These are phyloP conservation scores for Trichoderma simmonsii DNA, from an alignment of 2,329 filamentous ascomycete species.

Conservation along the genomic window DNA sequence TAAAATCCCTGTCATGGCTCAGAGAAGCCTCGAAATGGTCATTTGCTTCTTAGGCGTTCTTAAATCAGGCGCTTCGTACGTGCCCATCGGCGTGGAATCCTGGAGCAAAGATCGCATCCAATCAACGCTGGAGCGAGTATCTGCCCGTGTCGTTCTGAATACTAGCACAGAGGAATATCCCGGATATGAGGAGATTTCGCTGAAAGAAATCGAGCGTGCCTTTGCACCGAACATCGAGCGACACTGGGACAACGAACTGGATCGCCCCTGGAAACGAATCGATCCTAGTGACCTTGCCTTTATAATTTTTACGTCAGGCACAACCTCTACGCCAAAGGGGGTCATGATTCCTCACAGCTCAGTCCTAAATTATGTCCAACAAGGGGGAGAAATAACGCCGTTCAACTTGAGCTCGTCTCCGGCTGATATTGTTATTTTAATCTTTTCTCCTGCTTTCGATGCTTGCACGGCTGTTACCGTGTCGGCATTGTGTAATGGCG, in stretches of 20 bases:
- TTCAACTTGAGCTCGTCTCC: background rate
- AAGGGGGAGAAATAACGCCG: background rate
- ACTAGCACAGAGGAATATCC: background rate
- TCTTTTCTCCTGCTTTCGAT: background rate
- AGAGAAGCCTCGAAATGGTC: background rate
- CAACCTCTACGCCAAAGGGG: background rate
- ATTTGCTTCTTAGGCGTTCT: background rate
- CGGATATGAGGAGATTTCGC: background rate
- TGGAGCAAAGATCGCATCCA: slow-evolving; percentile 1
- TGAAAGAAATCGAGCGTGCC: background rate
- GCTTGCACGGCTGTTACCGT: background rate
- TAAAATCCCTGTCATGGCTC: background rate
- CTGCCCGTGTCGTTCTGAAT: background rate
- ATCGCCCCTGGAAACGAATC: background rate
- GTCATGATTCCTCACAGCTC: slow-evolving; percentile 3
- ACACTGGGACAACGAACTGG: background rate
- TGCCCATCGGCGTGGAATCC: background rate
- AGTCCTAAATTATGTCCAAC: background rate
- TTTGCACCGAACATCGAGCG: background rate
- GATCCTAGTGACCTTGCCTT: background rate
- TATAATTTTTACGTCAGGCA: slow-evolving; percentile 7
- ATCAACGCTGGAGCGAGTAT: background rate
- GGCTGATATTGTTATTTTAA: background rate
- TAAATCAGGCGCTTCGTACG: background rate
- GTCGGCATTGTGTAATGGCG: background rate